Conservation (phyloP, 2,329 filamentous ascomycete species). For the Camptophora hylomeconis region DNA sequence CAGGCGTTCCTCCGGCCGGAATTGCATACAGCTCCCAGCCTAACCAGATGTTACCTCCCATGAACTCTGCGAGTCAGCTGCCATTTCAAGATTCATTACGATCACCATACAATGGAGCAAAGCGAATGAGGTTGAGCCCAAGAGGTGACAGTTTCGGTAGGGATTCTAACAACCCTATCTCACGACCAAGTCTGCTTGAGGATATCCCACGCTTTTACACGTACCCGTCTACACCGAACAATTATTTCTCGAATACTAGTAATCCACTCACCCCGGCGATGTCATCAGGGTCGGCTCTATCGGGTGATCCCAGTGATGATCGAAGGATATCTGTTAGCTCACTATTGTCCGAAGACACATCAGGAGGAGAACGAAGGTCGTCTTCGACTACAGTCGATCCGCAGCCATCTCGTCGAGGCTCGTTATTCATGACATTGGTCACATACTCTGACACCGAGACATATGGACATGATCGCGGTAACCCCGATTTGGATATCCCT, state of each 20-base stretch:
- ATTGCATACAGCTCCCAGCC: slow-evolving; percentile 11
- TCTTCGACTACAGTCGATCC: slow-evolving; percentile 7
- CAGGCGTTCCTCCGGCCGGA: no score
- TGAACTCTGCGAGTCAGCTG: slow-evolving; percentile 16
- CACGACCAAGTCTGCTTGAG: slow-evolving; percentile 10
- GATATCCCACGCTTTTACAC: slow-evolving; percentile 13
- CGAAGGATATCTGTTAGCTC: slow-evolving; percentile 53
- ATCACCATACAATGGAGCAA: slow-evolving; percentile 15
- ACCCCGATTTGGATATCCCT: slow-evolving; percentile 55
- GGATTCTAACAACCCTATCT: slow-evolving; percentile 1
- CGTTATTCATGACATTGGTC: slow-evolving; percentile 17
- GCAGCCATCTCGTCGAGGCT: slow-evolving; percentile 13
- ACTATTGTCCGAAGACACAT: slow-evolving; percentile 42
- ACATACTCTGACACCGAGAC: slow-evolving; percentile 17
- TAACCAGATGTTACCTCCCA: slow-evolving; percentile 15
- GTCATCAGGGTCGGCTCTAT: slow-evolving; percentile 20
- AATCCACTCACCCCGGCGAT: slow-evolving; percentile 31
- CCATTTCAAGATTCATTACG: slow-evolving; percentile 10
- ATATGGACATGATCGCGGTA: slow-evolving; percentile 63
- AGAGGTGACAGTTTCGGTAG: slow-evolving; percentile 12
- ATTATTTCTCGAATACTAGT: slow-evolving; percentile 17
- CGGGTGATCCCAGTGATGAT: slow-evolving; percentile 22
- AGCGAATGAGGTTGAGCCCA: slow-evolving; percentile 16
- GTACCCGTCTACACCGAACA: slow-evolving; percentile 13
- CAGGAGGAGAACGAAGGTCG: slow-evolving; percentile 6